Conservation (phyloP, 176 grass and related monocot species). For the Musa troglodytarum region DNA sequence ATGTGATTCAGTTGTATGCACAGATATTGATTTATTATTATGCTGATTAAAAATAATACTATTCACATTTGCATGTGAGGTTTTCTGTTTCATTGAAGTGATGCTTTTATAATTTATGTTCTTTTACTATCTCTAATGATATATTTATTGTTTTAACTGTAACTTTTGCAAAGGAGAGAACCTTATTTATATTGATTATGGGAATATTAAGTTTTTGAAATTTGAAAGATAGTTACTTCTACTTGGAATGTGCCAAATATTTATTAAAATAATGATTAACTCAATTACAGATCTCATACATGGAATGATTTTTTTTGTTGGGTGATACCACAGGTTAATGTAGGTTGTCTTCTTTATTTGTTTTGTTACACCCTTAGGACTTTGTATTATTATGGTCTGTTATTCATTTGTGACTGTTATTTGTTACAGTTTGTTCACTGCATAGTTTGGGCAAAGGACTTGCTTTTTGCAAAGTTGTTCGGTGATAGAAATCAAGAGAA, state of each 20-base stretch:
- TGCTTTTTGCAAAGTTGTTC: constrained; percentile 97
- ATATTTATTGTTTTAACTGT: too few relatives aligned
- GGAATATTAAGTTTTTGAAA: too few relatives aligned
- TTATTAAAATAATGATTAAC: neutral
- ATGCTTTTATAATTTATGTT: too few relatives aligned
- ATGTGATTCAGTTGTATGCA: too few relatives aligned
- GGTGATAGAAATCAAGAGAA: constrained; percentile 92
- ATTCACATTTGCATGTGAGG: too few relatives aligned
- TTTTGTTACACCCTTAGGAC: neutral
- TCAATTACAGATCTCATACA: neutral
- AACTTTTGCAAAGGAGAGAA: too few relatives aligned
- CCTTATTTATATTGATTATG: too few relatives aligned
- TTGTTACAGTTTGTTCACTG: constrained; percentile 80
- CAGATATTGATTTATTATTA: too few relatives aligned
- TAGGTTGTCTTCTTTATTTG: neutral
- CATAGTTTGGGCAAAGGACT: constrained; percentile 96
- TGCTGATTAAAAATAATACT: too few relatives aligned
- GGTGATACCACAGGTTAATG: neutral
- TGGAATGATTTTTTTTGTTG: neutral
- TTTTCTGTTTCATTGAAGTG: too few relatives aligned
- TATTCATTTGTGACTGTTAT: constrained; percentile 9
- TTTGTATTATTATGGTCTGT: neutral
- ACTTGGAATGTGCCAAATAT: neutral
- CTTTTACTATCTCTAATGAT: too few relatives aligned
- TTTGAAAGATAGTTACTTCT: too few relatives aligned